Base-by-base conservation (phyloP, 495 filamentous ascomycete species). In the Penicillium coprophilum region DNA sequence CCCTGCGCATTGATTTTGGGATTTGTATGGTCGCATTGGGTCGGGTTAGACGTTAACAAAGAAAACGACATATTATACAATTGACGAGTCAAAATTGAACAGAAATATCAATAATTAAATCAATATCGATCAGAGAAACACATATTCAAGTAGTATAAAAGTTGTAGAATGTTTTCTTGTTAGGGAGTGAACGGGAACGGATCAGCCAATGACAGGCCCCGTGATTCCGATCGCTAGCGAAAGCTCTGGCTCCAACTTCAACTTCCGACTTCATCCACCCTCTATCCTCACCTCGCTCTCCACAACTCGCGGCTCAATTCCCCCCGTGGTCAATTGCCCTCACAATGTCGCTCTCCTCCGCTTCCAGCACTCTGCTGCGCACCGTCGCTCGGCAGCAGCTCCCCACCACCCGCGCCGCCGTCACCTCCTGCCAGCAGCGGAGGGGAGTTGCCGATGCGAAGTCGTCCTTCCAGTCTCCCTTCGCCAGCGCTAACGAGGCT, bases 381-480 rank as follows among this genome's bases (percentile, higher is more conserved):
- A 63, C 73, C 55, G 78, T 77, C 71, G 72, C 78, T 65, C 75
- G 76, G 66, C 77, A 78, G 63, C 72, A 75, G 64, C 68, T 79
- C 57, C 65, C 71, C 57, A 69, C 67, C 65, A 55, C 73, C 58
- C 73, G 76, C 69, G 74, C 75, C 69, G 67, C 75, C 61, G 60
- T 77, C 67, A 67, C 76, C 64, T 75, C 72, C 63, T 75, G 74
- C 70, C 77, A 80, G 63, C 71, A 79, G 63, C 71, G 67, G 62
- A 75, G 73, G 74, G 74, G 74, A 59, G 71, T 74, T 64, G 60
- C 72, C 44, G 67, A 76, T 64, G 75, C 77, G 56, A 79, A 78
- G 66, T 70, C 78, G 19, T 70, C 71, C 55, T 81, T 82, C 64
- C 69, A 80, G 43, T 80, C 77, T 57, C 80, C 80, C 59, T 82